These are phyloP conservation scores for Aspergillus bombycis DNA, from an alignment of 2,329 filamentous ascomycete species.

Conservation along the genomic window DNA sequence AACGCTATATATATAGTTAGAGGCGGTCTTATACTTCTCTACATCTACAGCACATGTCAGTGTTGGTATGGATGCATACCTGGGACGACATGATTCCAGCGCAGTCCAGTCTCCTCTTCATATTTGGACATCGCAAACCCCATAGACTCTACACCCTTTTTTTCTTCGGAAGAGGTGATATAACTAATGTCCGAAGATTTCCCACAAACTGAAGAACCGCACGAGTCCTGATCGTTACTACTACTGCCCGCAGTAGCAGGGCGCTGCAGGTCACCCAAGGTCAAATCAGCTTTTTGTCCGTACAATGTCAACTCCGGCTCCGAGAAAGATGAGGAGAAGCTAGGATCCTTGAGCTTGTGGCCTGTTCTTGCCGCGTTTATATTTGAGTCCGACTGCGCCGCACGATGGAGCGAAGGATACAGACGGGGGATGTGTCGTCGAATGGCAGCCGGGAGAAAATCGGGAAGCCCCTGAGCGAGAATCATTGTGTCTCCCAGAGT, in stretches of 20 bases:
- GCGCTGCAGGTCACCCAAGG: conserved; percentile 10
- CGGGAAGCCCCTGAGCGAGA: conserved; percentile 20
- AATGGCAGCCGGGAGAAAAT: conserved; percentile 29
- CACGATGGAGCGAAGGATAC: conserved; percentile 21
- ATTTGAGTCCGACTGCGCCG: background rate
- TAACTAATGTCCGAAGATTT: conserved; percentile 28
- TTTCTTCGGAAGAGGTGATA: conserved; percentile 20
- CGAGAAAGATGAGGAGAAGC: conserved; percentile 2
- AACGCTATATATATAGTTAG: conserved; percentile 29
- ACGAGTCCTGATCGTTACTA: conserved; percentile 11
- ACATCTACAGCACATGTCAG: background rate
- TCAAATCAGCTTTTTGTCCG: background rate
- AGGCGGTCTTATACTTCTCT: background rate
- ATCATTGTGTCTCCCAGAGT: conserved; percentile 20
- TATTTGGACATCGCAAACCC: conserved; percentile 23
- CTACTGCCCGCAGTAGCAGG: conserved; percentile 19
- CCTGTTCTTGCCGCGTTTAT: conserved; percentile 3
- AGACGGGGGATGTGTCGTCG: conserved; percentile 32
- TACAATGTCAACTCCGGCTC: conserved; percentile 7
- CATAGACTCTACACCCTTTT: conserved; percentile 15
- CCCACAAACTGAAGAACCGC: conserved; percentile 14
- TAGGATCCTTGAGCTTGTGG: conserved; percentile 3
- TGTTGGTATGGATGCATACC: conserved; percentile 26
- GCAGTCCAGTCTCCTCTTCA: conserved; percentile 35
- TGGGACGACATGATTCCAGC: conserved; percentile 39